Conservation (phyloP, 1,284 basidiomycete genomes). For the Sporisorium graminicola region DNA sequence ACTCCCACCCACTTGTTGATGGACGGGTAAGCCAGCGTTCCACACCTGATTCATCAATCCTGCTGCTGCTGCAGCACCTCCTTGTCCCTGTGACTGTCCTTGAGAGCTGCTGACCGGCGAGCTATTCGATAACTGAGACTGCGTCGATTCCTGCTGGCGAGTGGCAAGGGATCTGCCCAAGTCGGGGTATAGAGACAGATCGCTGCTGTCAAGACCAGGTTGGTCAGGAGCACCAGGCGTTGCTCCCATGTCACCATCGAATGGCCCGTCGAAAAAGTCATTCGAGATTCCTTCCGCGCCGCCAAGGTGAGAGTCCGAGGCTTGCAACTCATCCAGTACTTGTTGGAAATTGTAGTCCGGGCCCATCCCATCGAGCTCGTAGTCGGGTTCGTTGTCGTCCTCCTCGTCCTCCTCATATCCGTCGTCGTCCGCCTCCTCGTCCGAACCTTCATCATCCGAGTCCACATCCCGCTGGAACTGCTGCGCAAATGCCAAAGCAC, state of each 20-base stretch:
- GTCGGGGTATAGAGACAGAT: conserved; percentile 39
- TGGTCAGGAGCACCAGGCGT: conserved; percentile 21
- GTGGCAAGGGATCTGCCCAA: conserved; percentile 15
- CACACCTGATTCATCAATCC: conserved; percentile 31
- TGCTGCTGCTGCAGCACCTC: conserved; percentile 11
- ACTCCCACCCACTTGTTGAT: conserved; percentile 6
- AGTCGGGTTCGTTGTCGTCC: conserved; percentile 45
- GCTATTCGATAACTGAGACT: not conserved
- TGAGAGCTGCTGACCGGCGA: conserved; percentile 4
- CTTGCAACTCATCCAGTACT: conserved; percentile 35
- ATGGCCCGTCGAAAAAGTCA: conserved; percentile 50
- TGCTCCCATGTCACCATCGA: conserved; percentile 17
- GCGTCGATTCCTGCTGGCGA: not conserved
- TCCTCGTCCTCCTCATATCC: conserved; percentile 52
- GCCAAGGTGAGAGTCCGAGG: conserved; percentile 16
- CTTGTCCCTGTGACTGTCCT: conserved; percentile 7
- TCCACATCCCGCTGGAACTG: conserved; percentile 44
- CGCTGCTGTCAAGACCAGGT: conserved; percentile 16
- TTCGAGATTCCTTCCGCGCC: conserved; percentile 10
- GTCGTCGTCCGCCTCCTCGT: conserved; percentile 44
- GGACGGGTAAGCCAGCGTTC: conserved; percentile 17
- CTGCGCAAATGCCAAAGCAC: conserved; percentile 46
- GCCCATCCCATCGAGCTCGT: conserved; percentile 17
- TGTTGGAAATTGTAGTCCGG: conserved; percentile 35
- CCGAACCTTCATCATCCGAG: conserved; percentile 40